phyloP scores from a whole-genome alignment of 2,329 filamentous ascomycete species.

The Aspergillus sp. region DNA sequence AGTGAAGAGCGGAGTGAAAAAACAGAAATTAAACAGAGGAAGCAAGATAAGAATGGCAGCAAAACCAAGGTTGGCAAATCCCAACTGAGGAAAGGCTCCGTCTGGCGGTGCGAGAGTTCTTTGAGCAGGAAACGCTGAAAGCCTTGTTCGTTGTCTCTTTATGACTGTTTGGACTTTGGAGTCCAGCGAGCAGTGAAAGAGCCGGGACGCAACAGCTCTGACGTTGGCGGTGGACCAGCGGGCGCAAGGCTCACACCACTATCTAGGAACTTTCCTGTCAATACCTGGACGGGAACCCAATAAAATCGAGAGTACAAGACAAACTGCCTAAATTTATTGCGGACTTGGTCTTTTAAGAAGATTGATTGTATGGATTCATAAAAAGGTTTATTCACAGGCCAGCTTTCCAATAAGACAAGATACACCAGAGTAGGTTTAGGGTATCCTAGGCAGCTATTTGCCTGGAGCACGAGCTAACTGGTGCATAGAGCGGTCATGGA shows the following conservation, averaged over 20 bases:
- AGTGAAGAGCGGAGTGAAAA: slow-evolving; percentile 7
- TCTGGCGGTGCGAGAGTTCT: background rate
- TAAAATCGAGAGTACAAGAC: background rate
- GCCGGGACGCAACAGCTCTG: slow-evolving; percentile 1
- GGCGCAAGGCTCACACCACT: background rate
- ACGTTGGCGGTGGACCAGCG: slow-evolving; percentile 11
- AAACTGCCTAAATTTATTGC: too few species aligned
- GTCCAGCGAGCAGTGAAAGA: background rate
- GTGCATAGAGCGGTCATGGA: background rate
- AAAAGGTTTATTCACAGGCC: background rate
- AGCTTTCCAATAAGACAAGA: background rate
- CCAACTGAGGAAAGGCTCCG: background rate
- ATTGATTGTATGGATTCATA: background rate
- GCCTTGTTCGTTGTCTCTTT: background rate
- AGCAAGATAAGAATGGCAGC: background rate
- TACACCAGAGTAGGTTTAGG: background rate
- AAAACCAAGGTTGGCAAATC: background rate
- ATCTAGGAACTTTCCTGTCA: background rate
- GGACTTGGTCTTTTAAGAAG: background rate
- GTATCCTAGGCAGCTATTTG: background rate
- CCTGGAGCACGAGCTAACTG: background rate
- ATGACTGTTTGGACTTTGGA: background rate
- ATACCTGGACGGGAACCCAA: background rate
- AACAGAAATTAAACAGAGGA: slow-evolving; percentile 1
- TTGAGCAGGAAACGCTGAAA: background rate